Conservation (phyloP, 2,329 filamentous ascomycete genomes). For the Dothistroma pini region DNA sequence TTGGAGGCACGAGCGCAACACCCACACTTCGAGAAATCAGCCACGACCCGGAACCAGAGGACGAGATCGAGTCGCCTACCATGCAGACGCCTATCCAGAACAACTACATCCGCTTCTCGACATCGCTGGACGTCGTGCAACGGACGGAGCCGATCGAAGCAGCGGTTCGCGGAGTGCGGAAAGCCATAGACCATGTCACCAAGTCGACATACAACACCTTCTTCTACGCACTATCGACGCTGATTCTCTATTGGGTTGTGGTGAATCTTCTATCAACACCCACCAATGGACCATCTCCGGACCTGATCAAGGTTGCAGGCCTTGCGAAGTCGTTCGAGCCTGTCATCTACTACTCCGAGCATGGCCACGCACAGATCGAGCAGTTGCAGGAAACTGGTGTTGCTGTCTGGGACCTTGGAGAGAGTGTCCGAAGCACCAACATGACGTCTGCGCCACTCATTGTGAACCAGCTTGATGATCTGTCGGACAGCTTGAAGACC, state of each 20-base stretch:
- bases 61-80: conserved; percentile 22
- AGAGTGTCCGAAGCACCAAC: conserved; percentile 83
- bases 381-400: conserved; percentile 88
- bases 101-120: conserved; percentile 73
- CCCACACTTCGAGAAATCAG: conserved; percentile 21
- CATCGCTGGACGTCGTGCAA: conserved; percentile 84
- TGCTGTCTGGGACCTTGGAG: conserved; percentile 90
- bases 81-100: conserved; percentile 31
- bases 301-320: conserved; percentile 85
- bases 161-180: conserved; percentile 60
- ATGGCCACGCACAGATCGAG: conserved; percentile 78
- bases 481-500: conserved; percentile 80
- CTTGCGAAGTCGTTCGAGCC: conserved; percentile 91
- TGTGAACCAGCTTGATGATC: conserved; percentile 75
- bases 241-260: conserved; percentile 64
- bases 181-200: conserved; percentile 58
- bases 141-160: conserved; percentile 79
- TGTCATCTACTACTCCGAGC: conserved; percentile 90
- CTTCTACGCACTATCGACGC: conserved; percentile 56
- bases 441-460: conserved; percentile 88
- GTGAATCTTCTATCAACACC: conserved; percentile 68
- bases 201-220: conserved; percentile 67
- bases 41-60: conserved; percentile 17
- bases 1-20: conserved; percentile 18
- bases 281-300: conserved; percentile 64